A percentile compares a stretch with the other conserved stretches of the same genome.
Evolutionary conservation across 768 basidiomycete genomes (phyloP).

Genomic region (Trichaptum fuscoviolaceum): DNA sequence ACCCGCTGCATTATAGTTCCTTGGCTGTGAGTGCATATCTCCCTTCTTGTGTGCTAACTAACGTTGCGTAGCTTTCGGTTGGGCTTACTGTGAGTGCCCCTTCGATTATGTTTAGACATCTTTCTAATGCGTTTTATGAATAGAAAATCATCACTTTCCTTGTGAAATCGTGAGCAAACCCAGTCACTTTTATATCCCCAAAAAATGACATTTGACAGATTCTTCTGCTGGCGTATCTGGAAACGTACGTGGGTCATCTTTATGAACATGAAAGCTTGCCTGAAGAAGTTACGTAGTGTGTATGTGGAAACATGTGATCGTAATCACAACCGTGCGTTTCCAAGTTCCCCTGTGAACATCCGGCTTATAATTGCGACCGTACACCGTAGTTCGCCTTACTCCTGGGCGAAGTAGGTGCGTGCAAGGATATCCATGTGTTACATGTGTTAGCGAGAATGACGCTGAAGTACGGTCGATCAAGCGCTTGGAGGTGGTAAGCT

Average conservation of each 20-base stretch:
- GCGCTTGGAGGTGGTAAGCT: not conserved
- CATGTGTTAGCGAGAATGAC: too few relatives aligned
- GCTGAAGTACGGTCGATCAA: not conserved
- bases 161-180: not conserved
- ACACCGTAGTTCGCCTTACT: not conserved
- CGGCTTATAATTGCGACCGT: not conserved
- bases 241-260: not conserved
- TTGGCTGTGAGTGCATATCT: not conserved
- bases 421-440: not conserved
- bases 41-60: not conserved
- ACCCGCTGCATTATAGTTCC: not conserved
- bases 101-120: not conserved
- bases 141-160: not conserved
- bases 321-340: not conserved
- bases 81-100: not conserved
- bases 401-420: not conserved
- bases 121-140: not conserved
- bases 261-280: not conserved
- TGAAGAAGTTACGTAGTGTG: not conserved
- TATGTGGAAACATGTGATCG: not conserved
- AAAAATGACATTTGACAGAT: not conserved
- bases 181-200: not conserved
- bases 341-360: not conserved
- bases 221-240: not conserved
- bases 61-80: not conserved